A percentile compares a stretch with the other conserved stretches of the same genome.
phyloP scores from a whole-genome alignment of 345 rosid species.

The Tarenaya hassleriana region DNA sequence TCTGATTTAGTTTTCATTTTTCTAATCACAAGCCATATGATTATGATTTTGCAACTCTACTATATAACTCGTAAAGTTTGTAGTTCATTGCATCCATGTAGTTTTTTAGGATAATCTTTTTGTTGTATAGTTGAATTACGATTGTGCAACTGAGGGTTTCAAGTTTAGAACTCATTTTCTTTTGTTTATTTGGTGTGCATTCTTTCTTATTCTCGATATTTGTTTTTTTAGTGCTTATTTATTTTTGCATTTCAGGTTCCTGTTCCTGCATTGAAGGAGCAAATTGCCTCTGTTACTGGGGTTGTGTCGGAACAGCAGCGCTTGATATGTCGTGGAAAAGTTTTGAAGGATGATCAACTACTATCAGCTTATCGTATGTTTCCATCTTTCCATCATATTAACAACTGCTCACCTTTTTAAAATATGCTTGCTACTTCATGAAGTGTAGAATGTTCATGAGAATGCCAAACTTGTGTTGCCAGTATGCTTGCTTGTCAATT shows the following conservation, averaged over 20 bases:
- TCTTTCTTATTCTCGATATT: constrained; percentile 2
- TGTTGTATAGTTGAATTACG: background rate
- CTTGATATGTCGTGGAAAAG: constrained; percentile 54
- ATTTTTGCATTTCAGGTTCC: constrained; percentile 35
- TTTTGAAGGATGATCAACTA: constrained; percentile 51
- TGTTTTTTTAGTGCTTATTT: background rate
- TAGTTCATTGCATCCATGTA: constrained; percentile 3
- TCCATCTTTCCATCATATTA: constrained; percentile 13
- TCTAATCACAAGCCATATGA: background rate
- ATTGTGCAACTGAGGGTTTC: constrained; percentile 6
- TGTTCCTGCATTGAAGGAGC: constrained; percentile 63
- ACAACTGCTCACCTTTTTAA: background rate
- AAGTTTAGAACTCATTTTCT: background rate
- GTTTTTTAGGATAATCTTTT: background rate
- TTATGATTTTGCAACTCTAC: background rate
- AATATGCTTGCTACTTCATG: background rate
- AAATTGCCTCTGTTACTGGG: constrained; percentile 50
- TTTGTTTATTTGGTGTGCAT: background rate
- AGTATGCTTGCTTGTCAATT: background rate
- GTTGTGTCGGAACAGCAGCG: constrained; percentile 55
- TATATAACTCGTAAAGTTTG: background rate
- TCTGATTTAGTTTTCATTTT: background rate
- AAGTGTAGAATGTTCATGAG: constrained; percentile 11
- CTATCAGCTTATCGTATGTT: constrained; percentile 64
- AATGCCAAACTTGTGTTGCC: constrained; percentile 1